Percentiles rank a stretch among this genome's conserved stretches.
phyloP scores from a whole-genome alignment of 2,329 filamentous ascomycete species.

The Geosmithia flava region DNA sequence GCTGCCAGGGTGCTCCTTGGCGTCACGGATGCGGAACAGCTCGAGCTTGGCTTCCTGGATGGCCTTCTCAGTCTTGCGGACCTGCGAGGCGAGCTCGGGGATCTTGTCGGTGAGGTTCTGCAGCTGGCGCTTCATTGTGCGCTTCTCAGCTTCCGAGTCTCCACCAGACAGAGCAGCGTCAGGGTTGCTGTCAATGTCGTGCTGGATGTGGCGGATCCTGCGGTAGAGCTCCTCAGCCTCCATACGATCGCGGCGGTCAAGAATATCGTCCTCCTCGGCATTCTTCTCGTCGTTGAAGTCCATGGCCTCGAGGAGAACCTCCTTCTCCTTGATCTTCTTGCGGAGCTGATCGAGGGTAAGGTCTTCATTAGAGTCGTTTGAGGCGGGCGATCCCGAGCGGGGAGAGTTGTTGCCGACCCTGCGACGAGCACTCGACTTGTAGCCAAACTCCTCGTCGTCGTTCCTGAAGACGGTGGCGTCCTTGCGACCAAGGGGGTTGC shows the following conservation, averaged over 20 bases:
- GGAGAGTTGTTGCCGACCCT: constrained; percentile 71
- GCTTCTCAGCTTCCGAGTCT: constrained; percentile 80
- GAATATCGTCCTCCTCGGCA: constrained; percentile 78
- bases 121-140: constrained; percentile 77
- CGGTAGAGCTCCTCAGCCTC: constrained; percentile 92
- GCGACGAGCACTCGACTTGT: constrained; percentile 85
- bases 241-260: constrained; percentile 80
- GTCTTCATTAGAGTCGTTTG: constrained; percentile 64
- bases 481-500: constrained; percentile 55
- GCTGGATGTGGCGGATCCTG: constrained; percentile 80
- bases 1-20: constrained; percentile 78
- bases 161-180: constrained; percentile 55
- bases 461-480: constrained; percentile 96
- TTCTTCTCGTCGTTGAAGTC: constrained; percentile 91
- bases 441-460: constrained; percentile 84
- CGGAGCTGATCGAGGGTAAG: constrained; percentile 74
- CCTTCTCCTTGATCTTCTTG: constrained; percentile 89
- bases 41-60: constrained; percentile 89
- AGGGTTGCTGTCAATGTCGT: constrained; percentile 88
- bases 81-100: constrained; percentile 83
- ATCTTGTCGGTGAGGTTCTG: constrained; percentile 82
- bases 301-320: constrained; percentile 87
- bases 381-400: constrained; percentile 64
- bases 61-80: constrained; percentile 78
- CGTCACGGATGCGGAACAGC: constrained; percentile 85